These are phyloP conservation scores for grape (Vitis vinifera) DNA, from an alignment of 164 flowering plant species.

Conservation along the genomic window ASM3070453v1 NC_081813.1:947501-948000, in stretches of 20 bases:
- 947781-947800: conserved; percentile 8
- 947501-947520: no score
- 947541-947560: neutral
- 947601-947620: neutral
- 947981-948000: no score
- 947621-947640: neutral
- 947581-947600: neutral
- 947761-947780: conserved; percentile 17
- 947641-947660: neutral
- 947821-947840: neutral
- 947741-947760: conserved; percentile 26
- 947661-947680: neutral
- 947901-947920: neutral
- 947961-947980: no score
- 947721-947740: conserved; percentile 4
- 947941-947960: no score
- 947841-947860: conserved; percentile 1
- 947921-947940: neutral
- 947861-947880: conserved; percentile 1
- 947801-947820: neutral
- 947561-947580: no score
- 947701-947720: neutral
- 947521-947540: no score
- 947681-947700: conserved; percentile 7
- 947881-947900: conserved; percentile 3